These are phyloP conservation scores for Platanus orientalis DNA, from an alignment of 164 flowering plant species.

Conservation along the genomic window DNA sequence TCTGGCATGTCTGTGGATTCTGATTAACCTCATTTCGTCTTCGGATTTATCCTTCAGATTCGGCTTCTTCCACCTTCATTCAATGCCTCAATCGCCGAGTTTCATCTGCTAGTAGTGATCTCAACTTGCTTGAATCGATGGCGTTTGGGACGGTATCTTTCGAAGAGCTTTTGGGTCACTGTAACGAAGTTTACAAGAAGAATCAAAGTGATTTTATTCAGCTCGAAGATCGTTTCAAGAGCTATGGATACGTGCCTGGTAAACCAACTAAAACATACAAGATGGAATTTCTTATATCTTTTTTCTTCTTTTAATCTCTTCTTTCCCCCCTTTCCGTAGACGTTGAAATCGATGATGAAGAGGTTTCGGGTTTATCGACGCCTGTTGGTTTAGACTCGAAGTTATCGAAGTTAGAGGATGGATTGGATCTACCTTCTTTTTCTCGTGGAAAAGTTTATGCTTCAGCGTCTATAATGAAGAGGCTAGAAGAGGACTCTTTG, in stretches of 20 bases:
- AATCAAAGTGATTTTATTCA: constrained; percentile 42
- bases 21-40: background rate
- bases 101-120: constrained; percentile 41
- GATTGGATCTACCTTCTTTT: constrained; percentile 15
- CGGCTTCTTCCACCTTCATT: constrained; percentile 73
- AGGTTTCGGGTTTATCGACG: constrained; percentile 13
- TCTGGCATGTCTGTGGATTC: background rate
- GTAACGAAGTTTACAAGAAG: constrained; percentile 61
- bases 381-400: constrained; percentile 15
- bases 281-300: background rate
- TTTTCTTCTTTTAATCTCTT: background rate
- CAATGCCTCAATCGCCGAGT: constrained; percentile 60
- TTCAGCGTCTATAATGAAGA: constrained; percentile 24
- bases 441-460: constrained; percentile 12
- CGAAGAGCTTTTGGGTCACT: constrained; percentile 85
- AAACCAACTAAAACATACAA: background rate
- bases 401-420: constrained; percentile 2
- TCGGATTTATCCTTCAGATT: constrained; percentile 34
- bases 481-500: constrained; percentile 52
- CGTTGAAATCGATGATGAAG: constrained; percentile 31
- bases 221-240: constrained; percentile 47
- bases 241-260: constrained; percentile 49
- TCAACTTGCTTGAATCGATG: constrained; percentile 77
- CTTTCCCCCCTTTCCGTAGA: constrained; percentile 9
- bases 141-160: constrained; percentile 77